Conservation (phyloP, 345 rosid species). For the Tarenaya hassleriana region DNA sequence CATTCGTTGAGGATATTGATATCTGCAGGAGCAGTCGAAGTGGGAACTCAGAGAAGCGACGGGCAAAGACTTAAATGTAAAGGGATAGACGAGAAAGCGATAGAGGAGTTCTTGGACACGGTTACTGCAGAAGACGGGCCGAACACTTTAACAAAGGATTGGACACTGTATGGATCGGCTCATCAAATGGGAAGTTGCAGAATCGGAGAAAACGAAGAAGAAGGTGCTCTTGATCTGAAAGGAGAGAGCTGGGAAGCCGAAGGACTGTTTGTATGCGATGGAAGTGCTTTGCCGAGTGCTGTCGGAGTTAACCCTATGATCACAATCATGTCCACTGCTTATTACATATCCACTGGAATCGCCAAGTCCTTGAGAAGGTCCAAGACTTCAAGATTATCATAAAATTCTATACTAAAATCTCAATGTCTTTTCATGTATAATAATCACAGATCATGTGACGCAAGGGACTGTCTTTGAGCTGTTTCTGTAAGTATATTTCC, state of each 20-base stretch:
- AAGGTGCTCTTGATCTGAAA: conserved; percentile 47
- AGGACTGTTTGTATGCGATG: conserved; percentile 51
- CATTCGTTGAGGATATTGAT: conserved; percentile 45
- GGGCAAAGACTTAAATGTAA: conserved; percentile 43
- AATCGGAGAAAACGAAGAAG: conserved; percentile 41
- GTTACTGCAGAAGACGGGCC: conserved; percentile 33
- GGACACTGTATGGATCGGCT: conserved; percentile 40
- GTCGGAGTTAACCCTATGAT: conserved; percentile 72
- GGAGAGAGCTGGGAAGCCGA: conserved; percentile 66
- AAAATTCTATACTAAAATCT: too few relatives aligned
- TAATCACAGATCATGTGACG: too few relatives aligned
- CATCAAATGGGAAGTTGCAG: conserved; percentile 73
- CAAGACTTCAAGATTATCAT: conserved; percentile 11
- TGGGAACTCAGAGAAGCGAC: conserved; percentile 55
- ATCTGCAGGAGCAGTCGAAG: conserved; percentile 65
- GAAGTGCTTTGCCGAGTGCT: conserved; percentile 53
- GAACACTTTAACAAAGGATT: conserved; percentile 28
- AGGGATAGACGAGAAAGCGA: conserved; percentile 32
- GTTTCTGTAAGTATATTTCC: too few relatives aligned
- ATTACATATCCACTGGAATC: conserved; percentile 46
- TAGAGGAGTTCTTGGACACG: conserved; percentile 43
- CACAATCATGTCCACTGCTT: conserved; percentile 61
- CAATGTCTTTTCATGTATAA: too few relatives aligned
- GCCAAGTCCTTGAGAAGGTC: conserved; percentile 28
- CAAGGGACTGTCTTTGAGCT: too few relatives aligned